Evolutionary conservation across 352 stramenopile species (phyloP).

Genomic region (Phytophthora sp.): DNA sequence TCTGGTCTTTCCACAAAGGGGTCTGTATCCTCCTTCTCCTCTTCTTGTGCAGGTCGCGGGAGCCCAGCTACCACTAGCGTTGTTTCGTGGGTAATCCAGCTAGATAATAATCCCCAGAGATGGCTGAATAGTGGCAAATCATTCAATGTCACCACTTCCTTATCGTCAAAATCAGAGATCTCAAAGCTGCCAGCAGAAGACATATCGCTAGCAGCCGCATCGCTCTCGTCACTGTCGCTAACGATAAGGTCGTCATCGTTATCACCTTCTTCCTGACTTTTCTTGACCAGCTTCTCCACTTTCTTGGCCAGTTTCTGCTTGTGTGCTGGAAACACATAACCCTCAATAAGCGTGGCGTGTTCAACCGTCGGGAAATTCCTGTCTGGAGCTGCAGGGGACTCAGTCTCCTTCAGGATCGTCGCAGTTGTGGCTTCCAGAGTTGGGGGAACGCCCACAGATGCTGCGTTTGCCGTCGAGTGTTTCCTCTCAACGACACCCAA

Average conservation of each 20-base stretch:
- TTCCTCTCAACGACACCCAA: slow-evolving; percentile 72
- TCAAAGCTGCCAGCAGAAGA: slow-evolving; percentile 65
- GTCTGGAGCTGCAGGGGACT: slow-evolving; percentile 36
- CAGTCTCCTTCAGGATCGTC: slow-evolving; percentile 54
- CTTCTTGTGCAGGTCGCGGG: slow-evolving; percentile 33
- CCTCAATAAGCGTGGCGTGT: slow-evolving; percentile 81
- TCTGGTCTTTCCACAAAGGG: slow-evolving; percentile 19
- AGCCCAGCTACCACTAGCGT: slow-evolving; percentile 57
- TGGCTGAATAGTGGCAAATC: slow-evolving; percentile 76
- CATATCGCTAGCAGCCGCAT: slow-evolving; percentile 46
- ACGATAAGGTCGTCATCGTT: slow-evolving; percentile 59
- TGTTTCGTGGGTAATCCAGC: slow-evolving; percentile 78
- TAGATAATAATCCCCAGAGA: slow-evolving; percentile 72
- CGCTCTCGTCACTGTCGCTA: slow-evolving; percentile 79
- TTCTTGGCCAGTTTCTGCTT: slow-evolving; percentile 80
- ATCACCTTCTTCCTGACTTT: slow-evolving; percentile 39
- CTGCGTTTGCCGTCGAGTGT: slow-evolving; percentile 32
- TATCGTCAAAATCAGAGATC: slow-evolving; percentile 73
- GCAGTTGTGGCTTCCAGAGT: slow-evolving; percentile 24
- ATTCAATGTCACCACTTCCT: slow-evolving; percentile 72
- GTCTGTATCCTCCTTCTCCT: slow-evolving; percentile 16
- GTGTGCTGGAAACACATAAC: slow-evolving; percentile 85
- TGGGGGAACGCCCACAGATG: slow-evolving; percentile 36
- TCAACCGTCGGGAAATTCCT: slow-evolving; percentile 57
- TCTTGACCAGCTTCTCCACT: slow-evolving; percentile 61